Evolutionary conservation across 2,329 filamentous ascomycete genomes (phyloP), one percentile per base, ranked within the genome.

Genomic region (Alternaria brassicae): DNA sequence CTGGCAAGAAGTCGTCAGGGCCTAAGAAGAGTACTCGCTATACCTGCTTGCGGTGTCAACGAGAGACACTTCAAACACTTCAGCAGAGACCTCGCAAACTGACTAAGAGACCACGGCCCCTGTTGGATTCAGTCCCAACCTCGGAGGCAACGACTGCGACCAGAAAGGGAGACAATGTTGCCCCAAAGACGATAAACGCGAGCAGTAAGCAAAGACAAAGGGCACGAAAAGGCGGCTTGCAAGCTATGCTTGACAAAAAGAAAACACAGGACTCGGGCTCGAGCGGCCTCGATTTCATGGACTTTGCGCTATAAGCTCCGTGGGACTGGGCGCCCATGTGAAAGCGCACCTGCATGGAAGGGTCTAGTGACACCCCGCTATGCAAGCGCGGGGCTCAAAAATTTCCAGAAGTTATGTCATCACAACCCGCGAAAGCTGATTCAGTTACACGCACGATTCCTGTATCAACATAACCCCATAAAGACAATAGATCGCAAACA

Each of bases 201-300:
- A 77, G 71, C 74, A 86, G 83, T 76, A 86, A 85, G 72, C 84
- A 85, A 66, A 77, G 84, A 65, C 83, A 83, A 23, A 86, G 85
- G 67, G 77, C 82, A 55, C 77, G 85, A 25, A 87, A 85, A 63
- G 82, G 82, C 27, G 83, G 83, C 4, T 71, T 87, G 10, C 82
- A 85, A 66, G 83, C 84, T 34, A 76, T 85, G 56, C 75, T 87
- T n/a, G 81, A 81, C 5, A 81, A 79, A 62, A 79, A 68, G 67
- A 80, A 80, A 56, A 66, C 66, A 66, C 52, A 81, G 72, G 62
- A 56, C 19, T 71, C 74, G 17, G 58, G 45, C 65, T 71, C 72
- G 48, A 73, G 76, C 59, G 70, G 74, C 67, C 76, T 85, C 5
- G 83, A 84, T 69, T 73, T 86, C 25, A 81, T 86, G 75, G 84